Percentiles rank a stretch among this genome's conserved stretches.
These are phyloP conservation scores for Aspergillus sclerotiicarbonarius DNA, from an alignment of 495 filamentous ascomycete genomes.

Conservation along the genomic window DNA sequence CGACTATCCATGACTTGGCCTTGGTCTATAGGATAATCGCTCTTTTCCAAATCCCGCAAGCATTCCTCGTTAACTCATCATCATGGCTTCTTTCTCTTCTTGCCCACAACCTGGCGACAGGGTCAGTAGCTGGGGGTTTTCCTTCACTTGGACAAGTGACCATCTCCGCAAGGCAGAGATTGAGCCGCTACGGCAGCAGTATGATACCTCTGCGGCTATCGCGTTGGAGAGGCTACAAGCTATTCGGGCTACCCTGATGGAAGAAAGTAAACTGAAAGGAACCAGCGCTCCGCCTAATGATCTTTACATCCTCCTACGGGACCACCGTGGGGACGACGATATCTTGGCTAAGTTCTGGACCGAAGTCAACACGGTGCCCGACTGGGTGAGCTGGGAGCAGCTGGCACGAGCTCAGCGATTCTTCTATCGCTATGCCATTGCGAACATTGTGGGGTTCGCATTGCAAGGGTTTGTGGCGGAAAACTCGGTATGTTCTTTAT, in stretches of 20 bases:
- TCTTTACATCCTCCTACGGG: slow-evolving; percentile 17
- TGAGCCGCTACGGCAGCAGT: slow-evolving; percentile 43
- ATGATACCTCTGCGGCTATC: slow-evolving; percentile 43
- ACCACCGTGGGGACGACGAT: slow-evolving; percentile 48
- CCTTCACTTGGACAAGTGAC: slow-evolving; percentile 44
- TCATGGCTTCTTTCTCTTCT: neutral
- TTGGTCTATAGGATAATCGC: neutral
- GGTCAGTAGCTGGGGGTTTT: slow-evolving; percentile 39
- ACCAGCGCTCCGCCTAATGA: slow-evolving; percentile 8
- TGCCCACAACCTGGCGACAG: slow-evolving; percentile 10
- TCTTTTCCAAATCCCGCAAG: neutral
- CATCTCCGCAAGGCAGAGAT: slow-evolving; percentile 41
- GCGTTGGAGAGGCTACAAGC: slow-evolving; percentile 41
- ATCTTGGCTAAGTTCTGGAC: slow-evolving; percentile 55
- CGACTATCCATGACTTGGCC: neutral
- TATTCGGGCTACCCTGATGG: slow-evolving; percentile 20
- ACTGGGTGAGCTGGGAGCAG: slow-evolving; percentile 72
- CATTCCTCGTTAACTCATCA: neutral
- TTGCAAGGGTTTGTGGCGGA: slow-evolving; percentile 66
- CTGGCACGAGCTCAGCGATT: slow-evolving; percentile 62
- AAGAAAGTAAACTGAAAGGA: slow-evolving; percentile 10
- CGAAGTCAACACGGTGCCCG: slow-evolving; percentile 58
- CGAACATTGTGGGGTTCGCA: slow-evolving; percentile 58
- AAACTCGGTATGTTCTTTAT: slow-evolving; percentile 22
- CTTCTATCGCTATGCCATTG: slow-evolving; percentile 61